These are phyloP conservation scores for Colletotrichum trifolii DNA, from an alignment of 2,329 filamentous ascomycete species.

Conservation along the genomic window DNA sequence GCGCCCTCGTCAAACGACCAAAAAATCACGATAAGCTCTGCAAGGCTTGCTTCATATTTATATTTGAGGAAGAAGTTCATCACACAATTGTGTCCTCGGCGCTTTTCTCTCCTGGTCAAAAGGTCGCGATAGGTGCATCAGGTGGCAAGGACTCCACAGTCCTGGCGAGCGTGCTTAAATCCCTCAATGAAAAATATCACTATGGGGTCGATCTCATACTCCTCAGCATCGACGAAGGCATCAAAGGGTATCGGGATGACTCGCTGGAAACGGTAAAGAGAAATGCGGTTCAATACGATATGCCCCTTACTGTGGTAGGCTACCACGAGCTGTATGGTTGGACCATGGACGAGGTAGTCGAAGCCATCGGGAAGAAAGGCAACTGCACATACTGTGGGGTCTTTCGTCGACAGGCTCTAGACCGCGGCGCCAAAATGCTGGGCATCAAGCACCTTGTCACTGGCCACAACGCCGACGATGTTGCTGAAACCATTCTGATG, in stretches of 20 bases:
- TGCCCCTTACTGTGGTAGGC: conserved; percentile 91
- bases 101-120: conserved; percentile 87
- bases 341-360: conserved; percentile 99
- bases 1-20: conserved; percentile 90
- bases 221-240: conserved; percentile 95
- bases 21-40: conserved; percentile 97
- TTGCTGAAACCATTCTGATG: conserved; percentile 98
- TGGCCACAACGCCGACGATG: conserved; percentile 96
- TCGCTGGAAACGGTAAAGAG: conserved; percentile 96
- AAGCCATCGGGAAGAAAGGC: conserved; percentile 95
- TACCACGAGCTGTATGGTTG: conserved; percentile 96
- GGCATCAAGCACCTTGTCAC: conserved; percentile 95
- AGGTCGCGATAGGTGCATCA: conserved; percentile 92
- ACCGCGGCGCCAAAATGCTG: conserved; percentile 88
- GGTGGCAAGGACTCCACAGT: conserved; percentile 98
- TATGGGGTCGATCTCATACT: conserved; percentile 89
- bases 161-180: conserved; percentile 92
- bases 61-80: conserved; percentile 95
- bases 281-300: conserved; percentile 89
- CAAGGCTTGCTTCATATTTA: conserved; percentile 83
- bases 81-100: conserved; percentile 85
- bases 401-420: conserved; percentile 91
- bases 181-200: conserved; percentile 87
- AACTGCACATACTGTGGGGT: conserved; percentile 99
- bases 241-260: conserved; percentile 96